These are phyloP conservation scores for Brassica cretica DNA, from an alignment of 345 rosid species.

Conservation along the genomic window DNA sequence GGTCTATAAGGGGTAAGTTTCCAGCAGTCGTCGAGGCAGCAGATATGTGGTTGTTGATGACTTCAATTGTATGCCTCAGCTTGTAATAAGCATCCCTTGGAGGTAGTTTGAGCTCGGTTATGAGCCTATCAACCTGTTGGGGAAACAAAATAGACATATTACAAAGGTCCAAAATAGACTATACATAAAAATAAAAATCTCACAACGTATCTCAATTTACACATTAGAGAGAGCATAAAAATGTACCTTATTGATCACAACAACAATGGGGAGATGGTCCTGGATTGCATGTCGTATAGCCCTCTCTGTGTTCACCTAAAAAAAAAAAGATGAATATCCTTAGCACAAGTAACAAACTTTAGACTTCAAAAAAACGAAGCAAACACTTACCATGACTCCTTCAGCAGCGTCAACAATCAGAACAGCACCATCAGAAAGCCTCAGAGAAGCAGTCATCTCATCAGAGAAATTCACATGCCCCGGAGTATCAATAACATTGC, in stretches of 20 bases:
- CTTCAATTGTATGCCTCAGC: conserved; percentile 92
- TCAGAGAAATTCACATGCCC: conserved; percentile 70
- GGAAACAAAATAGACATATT: conserved; percentile 6
- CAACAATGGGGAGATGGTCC: conserved; percentile 87
- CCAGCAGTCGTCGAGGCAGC: conserved; percentile 92
- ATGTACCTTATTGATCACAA: conserved; percentile 88
- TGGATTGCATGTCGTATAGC: conserved; percentile 97
- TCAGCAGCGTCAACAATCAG: conserved; percentile 96
- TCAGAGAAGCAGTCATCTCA: conserved; percentile 40
- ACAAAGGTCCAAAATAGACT: background rate
- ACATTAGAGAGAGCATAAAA: conserved; percentile 16
- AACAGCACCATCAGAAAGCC: conserved; percentile 97
- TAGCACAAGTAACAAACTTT: background rate
- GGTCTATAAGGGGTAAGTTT: conserved; percentile 77
- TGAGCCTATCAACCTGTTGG: conserved; percentile 86
- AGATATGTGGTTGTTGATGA: conserved; percentile 88
- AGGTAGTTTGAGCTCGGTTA: conserved; percentile 93
- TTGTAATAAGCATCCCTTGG: conserved; percentile 98
- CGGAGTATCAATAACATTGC: conserved; percentile 92
- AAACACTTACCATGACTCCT: conserved; percentile 58
- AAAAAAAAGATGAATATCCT: background rate
- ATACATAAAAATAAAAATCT: conserved; percentile 8
- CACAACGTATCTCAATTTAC: background rate
- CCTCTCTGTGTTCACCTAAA: conserved; percentile 92
- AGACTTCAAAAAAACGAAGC: background rate